Base-by-base conservation (phyloP, 2,329 filamentous ascomycete species). In the Ophiostoma novo-ulmi region DNA sequence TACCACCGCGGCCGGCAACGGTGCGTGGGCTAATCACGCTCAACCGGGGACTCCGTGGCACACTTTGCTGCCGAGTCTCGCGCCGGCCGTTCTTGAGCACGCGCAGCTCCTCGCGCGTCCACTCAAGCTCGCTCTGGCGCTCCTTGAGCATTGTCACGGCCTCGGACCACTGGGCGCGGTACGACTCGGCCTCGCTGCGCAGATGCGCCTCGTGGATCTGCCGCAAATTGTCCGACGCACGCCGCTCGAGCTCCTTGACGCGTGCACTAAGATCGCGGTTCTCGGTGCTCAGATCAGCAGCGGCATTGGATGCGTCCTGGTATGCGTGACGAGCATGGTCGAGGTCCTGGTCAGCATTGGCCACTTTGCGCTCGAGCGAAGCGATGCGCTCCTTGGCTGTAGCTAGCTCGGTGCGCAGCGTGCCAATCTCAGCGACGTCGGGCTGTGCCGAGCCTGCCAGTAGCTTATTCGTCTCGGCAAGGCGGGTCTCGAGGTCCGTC, bases 251-350 rank as follows among this genome's bases (percentile, higher is more conserved):
- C 5, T 81, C 79, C 26, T 78, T 77, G 20, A 83, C 78, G 36
- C 80, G 78, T 11, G 75, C 76, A 69, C 80, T 80, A 1, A 89
- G 80, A 8, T 80, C 78, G 22, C 77, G 77, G 73, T 85, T 85
- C 74, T 87, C 83, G 1, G 78, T 75, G 26, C 79, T 78, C 2
- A 87, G 78, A 20, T 81, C 80, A 17, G 80, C 79, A 2, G 82
- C 83, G 1, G 80, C 77, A 41, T 82, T 81, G 10, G 85, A 87
- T 0, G 85, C 83, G 31, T 84, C 81, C 74, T 90, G 88, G 75
- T 91, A 91, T 11, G 83, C 80, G 4, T 82, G 81, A 69, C 86
- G 84, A 14, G 83, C 80, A 75, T 88, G 91, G 1, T 88, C 85
- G 36, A 83, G 79, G 4, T 88, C 85, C 17, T 80, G 80, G 38